Evolutionary conservation across 306 rosid genomes (phyloP).

Genomic region (Ziziphus jujuba): DNA sequence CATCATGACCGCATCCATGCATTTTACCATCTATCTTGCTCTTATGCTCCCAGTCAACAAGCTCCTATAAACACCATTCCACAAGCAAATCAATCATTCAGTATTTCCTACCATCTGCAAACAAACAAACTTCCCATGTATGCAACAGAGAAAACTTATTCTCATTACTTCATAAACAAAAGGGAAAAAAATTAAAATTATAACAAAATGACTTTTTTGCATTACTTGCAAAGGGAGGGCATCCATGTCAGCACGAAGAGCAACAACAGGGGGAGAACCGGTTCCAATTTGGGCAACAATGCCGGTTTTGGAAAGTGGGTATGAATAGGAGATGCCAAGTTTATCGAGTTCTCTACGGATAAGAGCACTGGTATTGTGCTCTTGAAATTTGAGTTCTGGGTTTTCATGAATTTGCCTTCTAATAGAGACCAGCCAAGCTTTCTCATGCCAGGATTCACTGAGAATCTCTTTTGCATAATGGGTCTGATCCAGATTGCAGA

Average conservation of each 20-base stretch:
- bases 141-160: not conserved
- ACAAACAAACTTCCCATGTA: not conserved
- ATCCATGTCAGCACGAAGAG: slow-evolving; percentile 48
- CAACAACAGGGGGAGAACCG: slow-evolving; percentile 34
- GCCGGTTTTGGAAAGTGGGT: slow-evolving; percentile 68
- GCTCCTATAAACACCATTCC: slow-evolving; percentile 45
- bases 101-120: not conserved
- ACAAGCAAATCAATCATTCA: not conserved
- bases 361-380: slow-evolving; percentile 68
- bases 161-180: not conserved
- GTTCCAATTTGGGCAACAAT: slow-evolving; percentile 39
- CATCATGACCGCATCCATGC: slow-evolving; percentile 86
- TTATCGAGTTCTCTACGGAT: slow-evolving; percentile 51
- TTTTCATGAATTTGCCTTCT: slow-evolving; percentile 67
- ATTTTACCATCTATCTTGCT: slow-evolving; percentile 69
- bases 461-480: slow-evolving; percentile 40
- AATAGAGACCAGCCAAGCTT: slow-evolving; percentile 55
- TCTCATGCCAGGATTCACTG: slow-evolving; percentile 43
- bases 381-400: slow-evolving; percentile 70
- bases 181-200: not conserved
- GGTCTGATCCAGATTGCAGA: slow-evolving; percentile 16
- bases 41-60: slow-evolving; percentile 73
- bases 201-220: not conserved
- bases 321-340: slow-evolving; percentile 47
- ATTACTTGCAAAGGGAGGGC: slow-evolving; percentile 41